phyloP scores from a whole-genome alignment of 352 stramenopile species.

The Phytopythium chamaehyphon region DNA sequence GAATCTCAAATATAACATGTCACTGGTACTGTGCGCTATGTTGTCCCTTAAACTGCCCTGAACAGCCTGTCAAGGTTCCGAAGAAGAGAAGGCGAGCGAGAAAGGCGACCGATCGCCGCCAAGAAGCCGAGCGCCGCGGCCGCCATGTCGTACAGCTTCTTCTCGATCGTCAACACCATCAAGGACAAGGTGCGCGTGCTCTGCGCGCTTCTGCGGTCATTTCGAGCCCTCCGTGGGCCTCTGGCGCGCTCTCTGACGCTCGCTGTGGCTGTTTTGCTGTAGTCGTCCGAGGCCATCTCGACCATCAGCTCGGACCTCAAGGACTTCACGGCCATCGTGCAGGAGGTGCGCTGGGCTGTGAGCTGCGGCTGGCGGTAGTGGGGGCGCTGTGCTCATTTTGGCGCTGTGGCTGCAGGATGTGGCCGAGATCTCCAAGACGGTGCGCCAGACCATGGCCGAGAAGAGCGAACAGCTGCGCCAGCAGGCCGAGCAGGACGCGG shows the following conservation, averaged over 20 bases:
- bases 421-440: conserved; percentile 49
- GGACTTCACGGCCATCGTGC: conserved; percentile 64
- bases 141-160: conserved; percentile 47
- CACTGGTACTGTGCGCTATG: too few relatives aligned
- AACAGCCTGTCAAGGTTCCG: too few relatives aligned
- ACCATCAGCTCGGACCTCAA: conserved; percentile 71
- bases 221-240: too few relatives aligned
- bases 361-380: not conserved
- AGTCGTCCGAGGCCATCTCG: conserved; percentile 67
- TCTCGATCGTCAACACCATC: conserved; percentile 38
- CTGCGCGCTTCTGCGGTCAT: not conserved
- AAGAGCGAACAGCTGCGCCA: conserved; percentile 39
- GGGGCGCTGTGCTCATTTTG: too few relatives aligned
- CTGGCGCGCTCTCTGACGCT: not conserved
- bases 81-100: too few relatives aligned
- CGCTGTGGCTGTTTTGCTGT: conserved; percentile 12
- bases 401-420: conserved; percentile 34
- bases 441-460: conserved; percentile 50
- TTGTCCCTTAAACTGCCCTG: too few relatives aligned
- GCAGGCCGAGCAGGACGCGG: conserved; percentile 22
- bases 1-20: too few relatives aligned
- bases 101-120: too few relatives aligned
- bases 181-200: conserved; percentile 27
- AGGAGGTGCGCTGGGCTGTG: conserved; percentile 32
- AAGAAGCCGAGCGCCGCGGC: too few relatives aligned